A percentile compares a stretch with the other conserved stretches of the same genome.
Conservation (phyloP, 495 filamentous ascomycete genomes). For the Aspergillus olivimuriae region DNA sequence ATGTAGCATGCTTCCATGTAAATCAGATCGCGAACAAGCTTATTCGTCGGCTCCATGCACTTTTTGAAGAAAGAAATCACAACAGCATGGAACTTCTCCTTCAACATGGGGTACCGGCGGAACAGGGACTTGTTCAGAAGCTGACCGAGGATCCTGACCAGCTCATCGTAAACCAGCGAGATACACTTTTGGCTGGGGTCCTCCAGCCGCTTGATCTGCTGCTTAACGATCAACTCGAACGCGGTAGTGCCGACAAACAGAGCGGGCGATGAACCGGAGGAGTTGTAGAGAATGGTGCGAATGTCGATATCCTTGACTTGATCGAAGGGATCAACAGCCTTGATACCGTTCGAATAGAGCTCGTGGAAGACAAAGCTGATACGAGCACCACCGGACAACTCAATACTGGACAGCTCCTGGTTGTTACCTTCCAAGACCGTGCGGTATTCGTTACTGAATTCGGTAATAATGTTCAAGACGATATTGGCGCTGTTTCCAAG, state of each 20-base stretch:
- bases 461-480: conserved; percentile 95
- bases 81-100: conserved; percentile 95
- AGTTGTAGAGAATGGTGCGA: conserved; percentile 94
- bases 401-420: conserved; percentile 85
- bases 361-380: conserved; percentile 99
- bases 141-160: conserved; percentile 90
- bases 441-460: conserved; percentile 96
- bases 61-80: conserved; percentile 97
- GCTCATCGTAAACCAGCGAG: conserved; percentile 92
- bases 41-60: conserved; percentile 94
- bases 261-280: conserved; percentile 92
- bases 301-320: conserved; percentile 97
- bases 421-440: conserved; percentile 96
- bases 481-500: conserved; percentile 95
- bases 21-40: conserved; percentile 89
- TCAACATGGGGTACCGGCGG: conserved; percentile 83
- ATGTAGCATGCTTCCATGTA: conserved; percentile 95
- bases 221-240: conserved; percentile 97
- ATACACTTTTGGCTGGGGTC: conserved; percentile 97
- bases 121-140: conserved; percentile 85
- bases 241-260: conserved; percentile 97
- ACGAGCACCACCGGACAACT: conserved; percentile 93
- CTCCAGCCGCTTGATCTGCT: conserved; percentile 94
- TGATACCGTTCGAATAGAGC: conserved; percentile 94
- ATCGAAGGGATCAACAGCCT: conserved; percentile 97